phyloP scores from a whole-genome alignment of 768 basidiomycete species.

The Leccinum fibrillosum region DNA sequence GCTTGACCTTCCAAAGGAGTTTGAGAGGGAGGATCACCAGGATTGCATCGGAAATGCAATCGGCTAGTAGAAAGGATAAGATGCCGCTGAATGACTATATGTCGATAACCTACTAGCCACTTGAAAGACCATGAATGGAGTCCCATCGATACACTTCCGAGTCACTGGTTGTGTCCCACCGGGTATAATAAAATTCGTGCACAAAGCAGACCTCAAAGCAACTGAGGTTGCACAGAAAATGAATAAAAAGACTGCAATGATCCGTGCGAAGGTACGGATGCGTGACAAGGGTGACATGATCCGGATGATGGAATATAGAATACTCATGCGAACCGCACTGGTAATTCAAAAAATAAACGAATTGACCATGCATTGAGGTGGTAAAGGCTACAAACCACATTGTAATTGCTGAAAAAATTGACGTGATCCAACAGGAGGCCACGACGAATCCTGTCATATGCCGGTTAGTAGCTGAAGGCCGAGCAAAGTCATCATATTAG shows the following conservation, averaged over 20 bases:
- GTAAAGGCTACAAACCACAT: neutral
- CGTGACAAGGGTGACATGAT: neutral
- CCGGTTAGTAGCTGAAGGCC: neutral
- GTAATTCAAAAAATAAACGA: neutral
- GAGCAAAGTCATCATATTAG: neutral
- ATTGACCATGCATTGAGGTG: neutral
- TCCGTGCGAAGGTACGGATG: neutral
- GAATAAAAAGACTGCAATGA: neutral
- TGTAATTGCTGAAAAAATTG: neutral
- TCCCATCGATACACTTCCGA: neutral
- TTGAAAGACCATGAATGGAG: neutral
- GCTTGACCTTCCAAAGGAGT: conserved; percentile 14
- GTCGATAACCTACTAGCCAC: neutral
- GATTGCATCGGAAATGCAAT: neutral
- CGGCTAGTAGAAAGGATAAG: neutral
- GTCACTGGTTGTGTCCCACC: neutral
- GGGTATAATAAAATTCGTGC: neutral
- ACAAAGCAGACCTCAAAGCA: neutral
- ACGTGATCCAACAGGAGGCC: neutral
- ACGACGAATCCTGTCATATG: neutral
- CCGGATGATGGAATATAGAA: neutral
- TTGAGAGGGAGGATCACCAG: neutral
- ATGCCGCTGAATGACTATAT: neutral
- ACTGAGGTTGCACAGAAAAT: neutral
- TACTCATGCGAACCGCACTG: neutral